Evolutionary conservation across 1,284 basidiomycete genomes (phyloP).

Genomic region (Cutaneotrichosporon mucoides): DNA sequence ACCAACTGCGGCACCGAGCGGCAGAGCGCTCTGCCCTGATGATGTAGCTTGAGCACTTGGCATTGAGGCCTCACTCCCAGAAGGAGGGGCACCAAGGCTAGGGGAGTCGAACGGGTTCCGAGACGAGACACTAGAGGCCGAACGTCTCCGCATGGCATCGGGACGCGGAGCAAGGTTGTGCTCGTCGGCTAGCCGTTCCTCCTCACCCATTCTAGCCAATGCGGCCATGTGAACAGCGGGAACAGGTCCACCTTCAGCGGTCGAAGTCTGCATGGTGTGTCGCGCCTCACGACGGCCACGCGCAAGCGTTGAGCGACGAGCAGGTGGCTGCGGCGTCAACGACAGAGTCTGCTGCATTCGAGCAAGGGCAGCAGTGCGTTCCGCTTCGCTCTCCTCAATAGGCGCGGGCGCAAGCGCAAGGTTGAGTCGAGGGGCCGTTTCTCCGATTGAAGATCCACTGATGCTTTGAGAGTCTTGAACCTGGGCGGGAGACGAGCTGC

Average conservation of each 20-base stretch:
- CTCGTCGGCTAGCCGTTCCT: slow-evolving; percentile 11
- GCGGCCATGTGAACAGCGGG: slow-evolving; percentile 9
- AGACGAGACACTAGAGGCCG: slow-evolving; percentile 28
- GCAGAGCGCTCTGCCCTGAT: too few species aligned
- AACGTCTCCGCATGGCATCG: slow-evolving; percentile 24
- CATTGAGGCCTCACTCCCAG: neutral
- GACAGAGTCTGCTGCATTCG: slow-evolving; percentile 53
- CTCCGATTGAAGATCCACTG: neutral
- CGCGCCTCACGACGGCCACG: slow-evolving; percentile 52
- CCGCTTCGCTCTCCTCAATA: slow-evolving; percentile 50
- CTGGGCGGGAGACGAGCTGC: slow-evolving; percentile 7
- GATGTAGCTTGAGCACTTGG: too few species aligned
- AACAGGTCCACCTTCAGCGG: slow-evolving; percentile 5
- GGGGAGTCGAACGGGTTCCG: slow-evolving; percentile 47
- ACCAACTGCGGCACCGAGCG: neutral
- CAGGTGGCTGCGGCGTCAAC: slow-evolving; percentile 28
- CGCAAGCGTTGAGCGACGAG: slow-evolving; percentile 46
- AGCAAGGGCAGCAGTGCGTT: slow-evolving; percentile 52
- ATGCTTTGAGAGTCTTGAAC: slow-evolving; percentile 1
- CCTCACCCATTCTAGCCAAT: slow-evolving; percentile 5
- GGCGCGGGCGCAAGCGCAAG: slow-evolving; percentile 49
- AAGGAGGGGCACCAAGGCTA: neutral
- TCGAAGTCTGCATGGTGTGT: slow-evolving; percentile 46
- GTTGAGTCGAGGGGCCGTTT: slow-evolving; percentile 23
- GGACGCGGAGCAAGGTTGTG: neutral